Evolutionary conservation across 768 basidiomycete species (phyloP), one percentile per base, ranked within the genome.

Genomic region (Macrocybe gigantea): DNA sequence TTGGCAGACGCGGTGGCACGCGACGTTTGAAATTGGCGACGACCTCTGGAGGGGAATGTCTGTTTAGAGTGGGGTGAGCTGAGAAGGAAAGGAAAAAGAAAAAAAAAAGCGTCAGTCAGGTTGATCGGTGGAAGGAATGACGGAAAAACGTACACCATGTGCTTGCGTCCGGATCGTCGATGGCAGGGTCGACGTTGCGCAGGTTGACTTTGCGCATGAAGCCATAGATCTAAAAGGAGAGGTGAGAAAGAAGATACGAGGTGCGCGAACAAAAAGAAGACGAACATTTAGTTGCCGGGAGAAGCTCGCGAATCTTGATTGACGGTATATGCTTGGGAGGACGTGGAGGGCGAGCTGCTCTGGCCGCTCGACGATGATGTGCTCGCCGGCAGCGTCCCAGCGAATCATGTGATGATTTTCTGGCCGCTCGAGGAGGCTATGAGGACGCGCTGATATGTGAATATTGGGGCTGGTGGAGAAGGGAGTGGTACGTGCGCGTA

Each of bases 191-290:
- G 65, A 93, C 87, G 70, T 94, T 93, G 64, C 90, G 86, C 58
- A 94, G 77, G 73, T 93, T 94, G 64, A 95, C 89, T 68, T 95
- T 94, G 69, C 93, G 91, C 90, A 94, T 94, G 75, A 93, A 96
- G 55, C 93, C 93, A 73, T 96, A 96, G 69, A 96, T 96, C 93
- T 95, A 58, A 49, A 45, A 49, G 59, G 55, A 59, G 61, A 49
- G 53, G 52, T 47, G 53, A 34, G 48, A 49, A 52, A 45, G 53
- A 53, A 43, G 50, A 51, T 51, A 52, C 51, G 61, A 60, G 58
- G 60, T 60, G 22, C 52, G 59, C 63, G 12, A 8, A 32, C 32
- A 61, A 64, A 55, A 60, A 60, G 57, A 56, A 56, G 63, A 79
- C 82, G 53, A 60, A 95, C 92, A 72, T 96, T 96, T 64, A 96